phyloP scores from a whole-genome alignment of 2,329 filamentous ascomycete genomes.

The Cryphonectria nitschkei region DNA sequence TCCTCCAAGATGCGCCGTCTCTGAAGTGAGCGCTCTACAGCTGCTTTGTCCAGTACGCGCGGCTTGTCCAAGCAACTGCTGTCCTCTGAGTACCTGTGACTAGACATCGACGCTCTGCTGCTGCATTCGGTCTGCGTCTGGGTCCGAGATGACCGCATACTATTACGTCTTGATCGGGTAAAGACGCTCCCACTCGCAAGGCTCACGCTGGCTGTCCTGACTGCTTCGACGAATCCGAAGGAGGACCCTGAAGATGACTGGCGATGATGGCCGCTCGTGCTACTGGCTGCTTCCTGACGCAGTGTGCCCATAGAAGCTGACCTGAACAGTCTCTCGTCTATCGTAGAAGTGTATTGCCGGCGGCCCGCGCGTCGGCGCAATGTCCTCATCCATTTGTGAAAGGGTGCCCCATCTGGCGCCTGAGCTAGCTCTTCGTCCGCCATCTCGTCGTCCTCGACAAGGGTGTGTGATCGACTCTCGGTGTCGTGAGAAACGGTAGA shows the following conservation, averaged over 20 bases:
- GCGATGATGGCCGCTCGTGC: slow-evolving; percentile 45
- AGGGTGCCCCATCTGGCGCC: slow-evolving; percentile 47
- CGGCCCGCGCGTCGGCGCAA: slow-evolving; percentile 62
- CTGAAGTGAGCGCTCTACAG: slow-evolving; percentile 72
- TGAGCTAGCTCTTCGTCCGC: neutral
- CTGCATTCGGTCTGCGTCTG: slow-evolving; percentile 65
- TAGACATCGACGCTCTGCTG: slow-evolving; percentile 63
- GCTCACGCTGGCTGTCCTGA: slow-evolving; percentile 82
- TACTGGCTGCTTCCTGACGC: slow-evolving; percentile 24
- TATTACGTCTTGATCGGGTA: slow-evolving; percentile 60
- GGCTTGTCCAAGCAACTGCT: slow-evolving; percentile 63
- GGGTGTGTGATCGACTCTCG: neutral
- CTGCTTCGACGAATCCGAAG: slow-evolving; percentile 75
- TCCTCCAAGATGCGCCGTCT: slow-evolving; percentile 83
- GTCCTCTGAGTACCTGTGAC: slow-evolving; percentile 66
- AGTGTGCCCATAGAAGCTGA: slow-evolving; percentile 34
- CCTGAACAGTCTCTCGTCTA: slow-evolving; percentile 40
- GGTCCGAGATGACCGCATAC: slow-evolving; percentile 56
- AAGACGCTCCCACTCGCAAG: slow-evolving; percentile 72
- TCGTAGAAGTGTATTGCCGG: slow-evolving; percentile 42
- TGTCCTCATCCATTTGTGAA: slow-evolving; percentile 74
- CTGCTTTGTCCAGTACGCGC: slow-evolving; percentile 64
- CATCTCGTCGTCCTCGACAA: neutral
- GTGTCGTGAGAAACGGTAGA: slow-evolving; percentile 5
- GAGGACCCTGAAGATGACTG: slow-evolving; percentile 75